A percentile compares a stretch with the other conserved stretches of the same genome.
phyloP scores from a whole-genome alignment of 192 early-diverging fungal species.

The Coemansia sp. region DNA sequence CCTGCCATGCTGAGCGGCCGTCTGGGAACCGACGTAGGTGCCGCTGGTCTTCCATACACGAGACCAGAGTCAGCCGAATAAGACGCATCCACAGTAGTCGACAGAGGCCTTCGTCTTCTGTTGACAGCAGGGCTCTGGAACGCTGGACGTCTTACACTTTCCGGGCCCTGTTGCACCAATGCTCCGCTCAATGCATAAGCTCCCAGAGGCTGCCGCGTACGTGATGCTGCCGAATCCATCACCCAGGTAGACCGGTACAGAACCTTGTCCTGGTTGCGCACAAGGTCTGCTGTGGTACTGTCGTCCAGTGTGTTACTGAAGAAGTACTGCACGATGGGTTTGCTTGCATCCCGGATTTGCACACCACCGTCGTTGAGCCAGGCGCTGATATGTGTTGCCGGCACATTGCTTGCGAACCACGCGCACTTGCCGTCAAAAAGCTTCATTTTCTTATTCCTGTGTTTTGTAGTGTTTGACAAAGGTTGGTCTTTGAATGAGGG shows the following conservation, averaged over 20 bases:
- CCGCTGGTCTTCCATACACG: too few species aligned
- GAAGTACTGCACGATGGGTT: constrained; percentile 37
- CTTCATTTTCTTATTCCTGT: constrained; percentile 30
- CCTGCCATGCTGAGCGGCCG: constrained; percentile 12
- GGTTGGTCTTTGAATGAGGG: too few species aligned
- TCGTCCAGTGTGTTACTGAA: constrained; percentile 42
- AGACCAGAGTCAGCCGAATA: too few species aligned
- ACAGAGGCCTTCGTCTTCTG: background rate
- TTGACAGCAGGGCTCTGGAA: constrained; percentile 9
- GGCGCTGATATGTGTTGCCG: constrained; percentile 30
- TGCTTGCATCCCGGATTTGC: constrained; percentile 33
- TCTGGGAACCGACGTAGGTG: constrained; percentile 4
- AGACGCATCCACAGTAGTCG: background rate
- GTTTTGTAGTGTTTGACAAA: too few species aligned
- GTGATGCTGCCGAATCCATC: constrained; percentile 36
- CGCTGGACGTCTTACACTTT: background rate
- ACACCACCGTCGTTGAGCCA: constrained; percentile 48
- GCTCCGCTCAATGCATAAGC: constrained; percentile 26
- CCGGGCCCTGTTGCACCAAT: background rate
- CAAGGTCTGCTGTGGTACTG: constrained; percentile 18
- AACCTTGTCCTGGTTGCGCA: constrained; percentile 29
- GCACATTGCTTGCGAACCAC: constrained; percentile 52
- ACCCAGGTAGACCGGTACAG: constrained; percentile 50
- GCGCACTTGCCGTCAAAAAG: constrained; percentile 45
- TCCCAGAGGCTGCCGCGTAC: constrained; percentile 41